Evolutionary conservation across 176 grass and related monocot species (phyloP).

Genomic region (Echinochloa phyllopogon): DNA sequence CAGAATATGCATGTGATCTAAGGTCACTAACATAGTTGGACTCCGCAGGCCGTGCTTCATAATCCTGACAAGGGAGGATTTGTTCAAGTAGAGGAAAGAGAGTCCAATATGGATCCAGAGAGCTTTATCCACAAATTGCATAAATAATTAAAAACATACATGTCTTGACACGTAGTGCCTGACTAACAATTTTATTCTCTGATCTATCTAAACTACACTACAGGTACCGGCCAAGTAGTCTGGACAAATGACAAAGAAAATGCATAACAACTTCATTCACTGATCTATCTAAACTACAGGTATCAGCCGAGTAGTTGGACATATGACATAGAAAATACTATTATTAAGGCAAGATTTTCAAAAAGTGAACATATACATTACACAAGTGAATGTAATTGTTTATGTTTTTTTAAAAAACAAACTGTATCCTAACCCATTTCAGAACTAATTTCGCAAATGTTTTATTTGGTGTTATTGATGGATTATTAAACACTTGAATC

Average conservation of each 20-base stretch:
- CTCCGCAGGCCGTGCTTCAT: conserved; percentile 4
- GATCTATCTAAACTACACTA: conserved; percentile 11
- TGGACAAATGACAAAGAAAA: conserved; percentile 12
- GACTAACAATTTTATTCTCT: neutral
- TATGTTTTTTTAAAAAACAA: neutral
- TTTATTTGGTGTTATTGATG: neutral
- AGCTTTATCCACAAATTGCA: conserved; percentile 19
- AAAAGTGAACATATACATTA: neutral
- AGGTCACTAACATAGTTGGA: conserved; percentile 36
- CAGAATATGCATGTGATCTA: conserved; percentile 38
- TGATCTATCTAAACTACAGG: conserved; percentile 12
- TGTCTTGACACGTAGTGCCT: neutral
- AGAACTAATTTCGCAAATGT: conserved; percentile 22
- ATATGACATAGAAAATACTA: neutral
- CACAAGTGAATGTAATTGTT: neutral
- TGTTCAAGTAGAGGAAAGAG: conserved; percentile 18
- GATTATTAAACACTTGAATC: neutral
- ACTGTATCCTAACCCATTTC: neutral
- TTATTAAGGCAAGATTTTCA: conserved; percentile 1
- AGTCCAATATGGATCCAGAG: conserved; percentile 12
- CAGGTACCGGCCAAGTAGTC: neutral
- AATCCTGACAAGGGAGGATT: conserved; percentile 42
- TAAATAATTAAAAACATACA: conserved; percentile 9
- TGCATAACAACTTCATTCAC: neutral
- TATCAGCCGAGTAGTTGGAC: neutral